These are phyloP conservation scores for Pisolithus sp. DNA, from an alignment of 768 basidiomycete genomes.

Conservation along the genomic window DNA sequence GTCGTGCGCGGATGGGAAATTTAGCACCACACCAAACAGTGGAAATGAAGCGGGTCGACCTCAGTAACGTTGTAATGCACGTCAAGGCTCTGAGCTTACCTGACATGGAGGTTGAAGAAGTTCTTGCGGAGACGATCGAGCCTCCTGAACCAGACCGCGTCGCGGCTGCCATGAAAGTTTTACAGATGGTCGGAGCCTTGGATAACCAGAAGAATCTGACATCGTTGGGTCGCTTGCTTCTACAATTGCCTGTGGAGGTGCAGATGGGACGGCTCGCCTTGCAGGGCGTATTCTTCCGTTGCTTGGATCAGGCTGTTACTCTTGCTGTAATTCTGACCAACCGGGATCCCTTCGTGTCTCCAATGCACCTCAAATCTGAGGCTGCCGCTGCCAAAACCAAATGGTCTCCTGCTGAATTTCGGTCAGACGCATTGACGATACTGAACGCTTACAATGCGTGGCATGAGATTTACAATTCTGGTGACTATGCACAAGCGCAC, in stretches of 20 bases:
- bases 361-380: slow-evolving; percentile 66
- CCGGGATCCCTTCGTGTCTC: slow-evolving; percentile 86
- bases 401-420: slow-evolving; percentile 75
- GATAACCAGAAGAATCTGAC: slow-evolving; percentile 73
- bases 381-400: slow-evolving; percentile 67
- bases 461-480: slow-evolving; percentile 62
- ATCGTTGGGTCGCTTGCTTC: slow-evolving; percentile 79
- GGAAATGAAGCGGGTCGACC: slow-evolving; percentile 89
- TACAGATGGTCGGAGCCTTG: slow-evolving; percentile 84
- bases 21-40: slow-evolving; percentile 82
- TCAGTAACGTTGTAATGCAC: slow-evolving; percentile 94
- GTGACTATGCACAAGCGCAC: slow-evolving; percentile 61
- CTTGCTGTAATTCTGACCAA: slow-evolving; percentile 88
- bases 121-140: slow-evolving; percentile 79
- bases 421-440: slow-evolving; percentile 77
- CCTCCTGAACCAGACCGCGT: slow-evolving; percentile 78
- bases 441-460: slow-evolving; percentile 79
- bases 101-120: slow-evolving; percentile 79
- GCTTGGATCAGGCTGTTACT: slow-evolving; percentile 80
- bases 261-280: slow-evolving; percentile 86
- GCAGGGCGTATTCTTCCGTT: slow-evolving; percentile 89
- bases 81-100: slow-evolving; percentile 90
- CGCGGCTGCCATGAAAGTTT: slow-evolving; percentile 66
- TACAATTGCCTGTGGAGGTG: slow-evolving; percentile 85
- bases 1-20: slow-evolving; percentile 49